Evolutionary conservation across 306 rosid genomes (phyloP), one percentile per base, ranked within the genome.

Genomic region (Calophaca sinica): DNA sequence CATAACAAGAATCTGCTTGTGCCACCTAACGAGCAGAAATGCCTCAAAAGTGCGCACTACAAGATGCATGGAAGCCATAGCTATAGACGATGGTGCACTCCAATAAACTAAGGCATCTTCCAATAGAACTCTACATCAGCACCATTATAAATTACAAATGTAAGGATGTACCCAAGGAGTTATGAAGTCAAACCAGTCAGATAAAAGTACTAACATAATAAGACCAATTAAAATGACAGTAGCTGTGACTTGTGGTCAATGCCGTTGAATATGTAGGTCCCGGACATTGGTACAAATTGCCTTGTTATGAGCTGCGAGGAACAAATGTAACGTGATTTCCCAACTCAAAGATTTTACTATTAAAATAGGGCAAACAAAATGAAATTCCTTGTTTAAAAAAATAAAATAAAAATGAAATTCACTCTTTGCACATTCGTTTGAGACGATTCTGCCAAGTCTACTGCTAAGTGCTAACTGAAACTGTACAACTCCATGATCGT

Each of bases 171-270:
- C 32, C 51, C 31, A 29, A 7, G 20, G 0, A 42, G 55, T 10
- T 20, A 41, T 42, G 60, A 61, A 77, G 62, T 53, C 73, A 59
- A 28, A 81, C 83, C 85, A 36, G 44, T 14, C 62, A 31, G 62
- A 69, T 54, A 11, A 59, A 45, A 63, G 41, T 62, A 35, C 26
- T 7, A 50, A 73, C 75, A 48, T 49, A 44, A 62, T 32, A 66
- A 11, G 83, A 32, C 41, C 54, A 36, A 28, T 74, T 89, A 94
- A 69, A 94, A 86, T 3, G 81, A 82, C 84, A 94, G 78, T 59
- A 92, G 60, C 76, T 92, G 99, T 44, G 97, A 94, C 84, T 92
- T 94, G 84, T 90, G 99, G 77, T 92, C 96, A 8, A 94, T 92
- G 80, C 97, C 97, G 66, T 92, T 91, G 89, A 94, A 94, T 86